Evolutionary conservation across 768 basidiomycete genomes (phyloP).

Genomic region (Macrolepiota fuliginosa): DNA sequence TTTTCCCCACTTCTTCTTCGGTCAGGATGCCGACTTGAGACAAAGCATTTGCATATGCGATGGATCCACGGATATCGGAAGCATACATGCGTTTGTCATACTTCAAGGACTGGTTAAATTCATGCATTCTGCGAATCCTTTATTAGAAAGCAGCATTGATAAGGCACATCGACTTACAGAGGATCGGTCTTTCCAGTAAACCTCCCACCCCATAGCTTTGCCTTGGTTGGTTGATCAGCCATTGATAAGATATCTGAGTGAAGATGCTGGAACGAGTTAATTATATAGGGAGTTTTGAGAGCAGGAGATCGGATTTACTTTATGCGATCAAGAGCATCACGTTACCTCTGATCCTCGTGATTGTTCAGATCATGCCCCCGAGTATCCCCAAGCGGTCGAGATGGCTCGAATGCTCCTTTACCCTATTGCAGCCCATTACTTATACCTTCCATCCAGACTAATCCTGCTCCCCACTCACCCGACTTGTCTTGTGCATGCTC

Average conservation of each 20-base stretch:
- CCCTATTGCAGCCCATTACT: neutral
- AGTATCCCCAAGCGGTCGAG: neutral
- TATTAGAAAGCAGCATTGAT: constrained; percentile 17
- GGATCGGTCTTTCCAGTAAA: constrained; percentile 91
- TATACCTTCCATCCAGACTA: neutral
- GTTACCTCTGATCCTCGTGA: constrained; percentile 4
- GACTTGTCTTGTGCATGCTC: neutral
- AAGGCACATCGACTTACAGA: constrained; percentile 44
- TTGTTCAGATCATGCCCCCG: neutral
- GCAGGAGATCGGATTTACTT: neutral
- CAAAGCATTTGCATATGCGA: constrained; percentile 92
- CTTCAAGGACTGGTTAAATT: constrained; percentile 92
- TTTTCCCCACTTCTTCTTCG: constrained; percentile 66
- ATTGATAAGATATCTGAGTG: constrained; percentile 19
- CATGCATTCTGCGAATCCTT: constrained; percentile 74
- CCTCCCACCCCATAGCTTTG: constrained; percentile 86
- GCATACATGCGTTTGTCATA: constrained; percentile 95
- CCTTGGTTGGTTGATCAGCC: constrained; percentile 43
- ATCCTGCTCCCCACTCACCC: neutral
- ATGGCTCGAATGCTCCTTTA: neutral
- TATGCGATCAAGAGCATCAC: neutral
- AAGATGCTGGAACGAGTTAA: neutral
- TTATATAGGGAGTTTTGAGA: neutral
- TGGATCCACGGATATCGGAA: constrained; percentile 90
- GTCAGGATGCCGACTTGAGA: constrained; percentile 79